Conservation (phyloP, 345 rosid genomes). For the Salix dunnii region DNA sequence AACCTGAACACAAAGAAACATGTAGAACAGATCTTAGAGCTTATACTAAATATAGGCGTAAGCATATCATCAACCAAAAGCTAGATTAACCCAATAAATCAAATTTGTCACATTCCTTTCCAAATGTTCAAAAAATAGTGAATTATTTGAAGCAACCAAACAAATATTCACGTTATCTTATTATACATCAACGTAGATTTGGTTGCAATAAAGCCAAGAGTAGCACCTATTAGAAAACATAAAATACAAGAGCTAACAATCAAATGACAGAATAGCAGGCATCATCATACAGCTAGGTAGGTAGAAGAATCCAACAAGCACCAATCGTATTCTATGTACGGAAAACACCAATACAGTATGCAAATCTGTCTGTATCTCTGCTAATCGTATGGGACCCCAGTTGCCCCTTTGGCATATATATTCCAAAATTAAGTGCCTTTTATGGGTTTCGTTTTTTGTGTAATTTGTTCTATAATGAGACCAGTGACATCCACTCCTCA, state of each 20-base stretch:
- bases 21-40: not conserved
- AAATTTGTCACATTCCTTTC: too few species aligned
- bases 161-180: too few species aligned
- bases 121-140: too few species aligned
- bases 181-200: not conserved
- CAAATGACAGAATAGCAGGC: too few species aligned
- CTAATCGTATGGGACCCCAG: not conserved
- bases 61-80: not conserved
- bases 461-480: not conserved
- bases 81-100: not conserved
- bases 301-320: too few species aligned
- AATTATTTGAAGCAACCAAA: too few species aligned
- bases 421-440: not conserved
- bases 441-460: not conserved
- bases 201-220: not conserved
- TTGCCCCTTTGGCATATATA: not conserved
- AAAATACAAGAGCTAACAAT: not conserved
- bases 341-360: not conserved
- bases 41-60: not conserved
- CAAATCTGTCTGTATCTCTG: not conserved
- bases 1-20: conserved; percentile 40
- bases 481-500: not conserved
- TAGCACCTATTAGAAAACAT: not conserved
- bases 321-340: not conserved
- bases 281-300: too few species aligned